Evolutionary conservation across 169 alveolate species (phyloP).

Genomic region (Neospora caninum): DNA sequence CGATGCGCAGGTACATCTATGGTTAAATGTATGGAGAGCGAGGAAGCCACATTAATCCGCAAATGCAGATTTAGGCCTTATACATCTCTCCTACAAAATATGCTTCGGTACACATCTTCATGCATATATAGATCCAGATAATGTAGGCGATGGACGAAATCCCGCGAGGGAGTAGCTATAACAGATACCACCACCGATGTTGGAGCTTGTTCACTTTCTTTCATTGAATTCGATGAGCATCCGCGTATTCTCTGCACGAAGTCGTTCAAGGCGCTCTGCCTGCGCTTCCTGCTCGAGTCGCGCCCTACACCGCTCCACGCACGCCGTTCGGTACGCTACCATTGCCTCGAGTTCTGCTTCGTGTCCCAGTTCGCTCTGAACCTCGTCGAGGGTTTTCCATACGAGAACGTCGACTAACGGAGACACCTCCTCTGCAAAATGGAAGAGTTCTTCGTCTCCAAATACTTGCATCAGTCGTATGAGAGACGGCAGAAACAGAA

Average conservation of each 20-base stretch:
- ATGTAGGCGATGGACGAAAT: no score
- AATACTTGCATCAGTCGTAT: neutral
- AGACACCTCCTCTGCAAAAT: neutral
- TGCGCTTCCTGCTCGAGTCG: neutral
- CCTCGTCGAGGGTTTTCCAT: slow-evolving; percentile 6
- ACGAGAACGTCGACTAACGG: neutral
- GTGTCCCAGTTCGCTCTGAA: neutral
- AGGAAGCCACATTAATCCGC: no score
- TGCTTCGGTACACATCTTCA: no score
- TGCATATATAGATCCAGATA: no score
- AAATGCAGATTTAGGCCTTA: no score
- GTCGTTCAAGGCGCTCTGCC: slow-evolving; percentile 4
- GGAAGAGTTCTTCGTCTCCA: slow-evolving; percentile 29
- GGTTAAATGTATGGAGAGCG: no score
- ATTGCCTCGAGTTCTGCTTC: neutral
- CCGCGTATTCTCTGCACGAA: neutral
- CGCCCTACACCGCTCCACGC: neutral
- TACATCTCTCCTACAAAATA: no score
- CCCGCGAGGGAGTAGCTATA: no score
- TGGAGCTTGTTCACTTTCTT: neutral
- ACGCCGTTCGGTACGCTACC: neutral
- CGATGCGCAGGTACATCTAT: no score
- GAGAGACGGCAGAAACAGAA: no score
- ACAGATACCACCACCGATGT: no score
- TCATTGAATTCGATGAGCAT: neutral